Conservation (phyloP, 1,139 yeast genomes). For the Ashbya aceris region DNA sequence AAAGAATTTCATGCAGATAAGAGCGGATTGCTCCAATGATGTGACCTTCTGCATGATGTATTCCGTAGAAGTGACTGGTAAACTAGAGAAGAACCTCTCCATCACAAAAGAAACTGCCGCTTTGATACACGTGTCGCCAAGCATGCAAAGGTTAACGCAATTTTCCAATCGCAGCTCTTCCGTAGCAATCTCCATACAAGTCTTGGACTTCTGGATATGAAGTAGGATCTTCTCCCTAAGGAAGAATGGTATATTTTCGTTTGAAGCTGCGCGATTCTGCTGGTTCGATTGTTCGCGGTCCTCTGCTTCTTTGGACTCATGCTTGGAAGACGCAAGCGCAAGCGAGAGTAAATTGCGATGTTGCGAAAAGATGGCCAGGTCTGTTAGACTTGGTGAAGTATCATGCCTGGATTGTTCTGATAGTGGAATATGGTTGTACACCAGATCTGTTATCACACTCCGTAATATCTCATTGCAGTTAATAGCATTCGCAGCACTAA, state of each 20-base stretch:
- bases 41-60: slow-evolving; percentile 48
- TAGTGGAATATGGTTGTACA: slow-evolving; percentile 21
- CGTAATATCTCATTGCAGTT: slow-evolving; percentile 20
- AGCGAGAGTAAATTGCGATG: slow-evolving; percentile 19
- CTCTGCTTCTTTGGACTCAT: background rate
- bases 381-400: slow-evolving; percentile 16
- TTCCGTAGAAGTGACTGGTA: slow-evolving; percentile 41
- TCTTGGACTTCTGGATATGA: slow-evolving; percentile 51
- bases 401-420: slow-evolving; percentile 20
- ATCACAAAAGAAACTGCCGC: slow-evolving; percentile 52
- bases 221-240: slow-evolving; percentile 31
- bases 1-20: slow-evolving; percentile 17
- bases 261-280: slow-evolving; percentile 4
- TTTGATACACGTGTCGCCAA: slow-evolving; percentile 50
- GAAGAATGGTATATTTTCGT: slow-evolving; percentile 21
- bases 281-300: slow-evolving; percentile 1
- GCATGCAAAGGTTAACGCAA: slow-evolving; percentile 36
- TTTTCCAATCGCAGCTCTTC: slow-evolving; percentile 18
- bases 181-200: slow-evolving; percentile 48
- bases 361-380: slow-evolving; percentile 24
- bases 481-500: background rate
- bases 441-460: slow-evolving; percentile 20
- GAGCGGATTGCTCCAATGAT: slow-evolving; percentile 16
- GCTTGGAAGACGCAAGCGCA: slow-evolving; percentile 9
- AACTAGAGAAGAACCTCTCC: slow-evolving; percentile 44